These are phyloP conservation scores for Yarrowia galli DNA, from an alignment of 1,139 yeast genomes.

Conservation along the genomic window DNA sequence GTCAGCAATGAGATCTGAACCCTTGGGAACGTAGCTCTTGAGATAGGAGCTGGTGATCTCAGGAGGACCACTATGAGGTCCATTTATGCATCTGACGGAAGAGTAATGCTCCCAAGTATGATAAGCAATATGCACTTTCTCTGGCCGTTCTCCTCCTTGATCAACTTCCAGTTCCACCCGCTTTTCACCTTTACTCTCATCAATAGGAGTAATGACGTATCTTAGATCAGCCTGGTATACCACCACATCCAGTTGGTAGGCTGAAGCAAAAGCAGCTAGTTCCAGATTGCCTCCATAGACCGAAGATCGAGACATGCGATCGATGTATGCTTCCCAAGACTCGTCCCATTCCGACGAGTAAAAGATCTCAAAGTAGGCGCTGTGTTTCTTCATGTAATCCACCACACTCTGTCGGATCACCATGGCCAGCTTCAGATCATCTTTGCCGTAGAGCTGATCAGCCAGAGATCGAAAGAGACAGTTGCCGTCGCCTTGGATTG, in stretches of 20 bases:
- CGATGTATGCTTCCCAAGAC: slow-evolving; percentile 50
- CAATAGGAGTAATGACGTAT: slow-evolving; percentile 47
- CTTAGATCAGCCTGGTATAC: slow-evolving; percentile 52
- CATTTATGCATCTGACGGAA: slow-evolving; percentile 51
- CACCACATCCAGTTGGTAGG: slow-evolving; percentile 48
- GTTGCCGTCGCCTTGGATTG: slow-evolving; percentile 55
- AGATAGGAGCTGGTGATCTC: slow-evolving; percentile 36
- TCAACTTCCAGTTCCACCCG: not conserved
- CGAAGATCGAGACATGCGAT: slow-evolving; percentile 52
- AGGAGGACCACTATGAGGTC: slow-evolving; percentile 53
- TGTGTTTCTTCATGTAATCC: slow-evolving; percentile 48
- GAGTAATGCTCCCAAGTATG: slow-evolving; percentile 57
- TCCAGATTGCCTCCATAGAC: slow-evolving; percentile 55
- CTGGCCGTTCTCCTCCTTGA: slow-evolving; percentile 29
- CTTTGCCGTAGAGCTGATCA: slow-evolving; percentile 54
- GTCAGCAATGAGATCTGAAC: slow-evolving; percentile 41
- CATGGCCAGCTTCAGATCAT: slow-evolving; percentile 46
- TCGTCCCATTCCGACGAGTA: slow-evolving; percentile 47
- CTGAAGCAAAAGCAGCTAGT: slow-evolving; percentile 54
- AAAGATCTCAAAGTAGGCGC: slow-evolving; percentile 48
- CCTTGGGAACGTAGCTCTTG: slow-evolving; percentile 7
- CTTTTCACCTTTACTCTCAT: slow-evolving; percentile 18
- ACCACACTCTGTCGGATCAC: slow-evolving; percentile 50
- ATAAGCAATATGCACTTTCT: slow-evolving; percentile 53
- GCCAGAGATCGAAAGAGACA: slow-evolving; percentile 55